Percentiles rank a stretch among this genome's conserved stretches.
Conservation (phyloP, 306 rosid genomes). For the Vigna radiata region DNA sequence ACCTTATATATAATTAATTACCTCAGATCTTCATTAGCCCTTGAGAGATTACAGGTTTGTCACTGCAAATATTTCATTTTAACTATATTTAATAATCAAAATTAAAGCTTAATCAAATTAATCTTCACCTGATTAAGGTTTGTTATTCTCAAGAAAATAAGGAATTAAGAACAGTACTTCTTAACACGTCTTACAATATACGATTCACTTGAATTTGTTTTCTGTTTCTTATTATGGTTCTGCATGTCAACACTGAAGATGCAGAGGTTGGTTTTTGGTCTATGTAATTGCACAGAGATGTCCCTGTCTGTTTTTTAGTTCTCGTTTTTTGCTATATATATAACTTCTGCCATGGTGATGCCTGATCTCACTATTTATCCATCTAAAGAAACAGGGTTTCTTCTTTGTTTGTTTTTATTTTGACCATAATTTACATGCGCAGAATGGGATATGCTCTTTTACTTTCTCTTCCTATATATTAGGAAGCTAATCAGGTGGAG, state of each 20-base stretch:
- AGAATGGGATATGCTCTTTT: background rate
- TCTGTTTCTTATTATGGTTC: background rate
- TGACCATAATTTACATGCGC: conserved; percentile 12
- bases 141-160: background rate
- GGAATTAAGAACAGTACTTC: background rate
- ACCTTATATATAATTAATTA: background rate
- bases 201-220: background rate
- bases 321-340: background rate
- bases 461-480: background rate
- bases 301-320: background rate
- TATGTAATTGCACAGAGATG: background rate
- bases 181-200: background rate
- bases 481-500: background rate
- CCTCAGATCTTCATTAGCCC: background rate
- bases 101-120: background rate
- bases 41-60: background rate
- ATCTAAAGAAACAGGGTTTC: conserved; percentile 38
- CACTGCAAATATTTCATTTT: background rate
- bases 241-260: conserved; percentile 21
- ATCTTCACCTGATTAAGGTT: background rate
- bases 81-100: background rate
- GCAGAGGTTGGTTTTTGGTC: conserved; percentile 16
- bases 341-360: background rate
- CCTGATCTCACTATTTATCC: background rate
- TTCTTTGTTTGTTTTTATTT: conserved; percentile 32